Percentiles rank a stretch among this genome's conserved stretches.
Evolutionary conservation across 2,329 filamentous ascomycete genomes (phyloP).

Genomic region (Atkinsonella hypoxylon): DNA sequence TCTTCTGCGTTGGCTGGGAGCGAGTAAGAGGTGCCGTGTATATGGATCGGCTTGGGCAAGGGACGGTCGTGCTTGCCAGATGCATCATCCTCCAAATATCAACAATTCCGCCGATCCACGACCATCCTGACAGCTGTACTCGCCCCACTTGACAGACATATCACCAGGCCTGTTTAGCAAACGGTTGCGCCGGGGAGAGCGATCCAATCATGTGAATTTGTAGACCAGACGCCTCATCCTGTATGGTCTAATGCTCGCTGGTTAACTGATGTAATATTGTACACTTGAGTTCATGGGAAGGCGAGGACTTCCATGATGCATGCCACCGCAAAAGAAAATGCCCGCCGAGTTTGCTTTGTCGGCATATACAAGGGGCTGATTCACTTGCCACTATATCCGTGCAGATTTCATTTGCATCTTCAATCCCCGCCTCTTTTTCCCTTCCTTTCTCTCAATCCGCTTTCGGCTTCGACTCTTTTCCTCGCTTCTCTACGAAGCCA

Average conservation of each 20-base stretch:
- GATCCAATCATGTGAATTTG: constrained; percentile 14
- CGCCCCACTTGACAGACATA: neutral
- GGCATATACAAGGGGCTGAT: constrained; percentile 18
- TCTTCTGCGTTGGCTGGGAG: no score
- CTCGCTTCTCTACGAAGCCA: constrained; percentile 4
- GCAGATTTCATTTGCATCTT: neutral
- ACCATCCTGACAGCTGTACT: neutral
- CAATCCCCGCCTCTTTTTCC: constrained; percentile 7
- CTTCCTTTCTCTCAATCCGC: neutral
- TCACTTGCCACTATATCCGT: neutral
- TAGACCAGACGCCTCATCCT: constrained; percentile 23
- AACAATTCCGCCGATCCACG: no score
- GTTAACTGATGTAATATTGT: constrained; percentile 36
- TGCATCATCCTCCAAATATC: neutral
- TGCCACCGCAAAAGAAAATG: constrained; percentile 4
- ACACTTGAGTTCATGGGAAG: constrained; percentile 37
- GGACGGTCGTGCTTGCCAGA: neutral
- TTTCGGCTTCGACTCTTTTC: constrained; percentile 2
- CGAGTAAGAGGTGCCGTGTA: neutral
- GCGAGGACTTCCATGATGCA: constrained; percentile 32
- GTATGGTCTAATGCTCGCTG: constrained; percentile 34
- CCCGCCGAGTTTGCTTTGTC: constrained; percentile 15
- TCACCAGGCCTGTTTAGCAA: neutral
- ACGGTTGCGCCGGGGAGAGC: neutral
- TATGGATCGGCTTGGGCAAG: neutral